Base-by-base conservation (phyloP, 1,139 yeast species). In the Diutina pseudorugosa region DNA sequence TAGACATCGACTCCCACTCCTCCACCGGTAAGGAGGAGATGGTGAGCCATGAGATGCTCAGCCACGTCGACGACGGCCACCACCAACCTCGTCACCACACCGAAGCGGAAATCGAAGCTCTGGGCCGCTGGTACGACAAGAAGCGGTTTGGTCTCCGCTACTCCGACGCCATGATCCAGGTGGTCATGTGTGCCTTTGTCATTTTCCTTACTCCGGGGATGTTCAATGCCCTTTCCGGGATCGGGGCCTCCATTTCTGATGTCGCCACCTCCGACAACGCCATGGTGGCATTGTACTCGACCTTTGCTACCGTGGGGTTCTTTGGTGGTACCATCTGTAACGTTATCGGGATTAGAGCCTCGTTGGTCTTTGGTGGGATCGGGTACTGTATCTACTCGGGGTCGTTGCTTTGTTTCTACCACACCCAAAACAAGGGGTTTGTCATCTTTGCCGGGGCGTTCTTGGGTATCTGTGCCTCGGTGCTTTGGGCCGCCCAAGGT, bases 401-500 rank as follows among this genome's bases (percentile, higher is more conserved):
- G 23, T 70, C 83, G 19, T 72, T 79, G 53, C 66, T 80, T 55
- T 71, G 75, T 54, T 79, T 67, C 63, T 68, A 70, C 60, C 76
- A 76, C 58, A 76, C 70, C 55, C 62, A 68, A 55, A 79, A 79
- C 59, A 65, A 65, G 45, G 84, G 80, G 2, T 80, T 78, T 61
- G 79, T 77, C 53, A 74, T 80, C 53, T 77, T 78, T 55, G 74
- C 83, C 16, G 83, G 84, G 54, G 85, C 83, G 18, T 73, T 73
- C 61, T 71, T 80, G 56, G 85, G 85, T 61, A 56, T 77, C 33
- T 75, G 82, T 64, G 85, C 85, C 5, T 68, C 79, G 41, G 65
- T 71, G 53, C 69, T 79, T 51, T 81, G 85, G 85, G 76, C 82
- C 47, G 83, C 82, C 43, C 85, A 80, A 62, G 83, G 83, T 54